Evolutionary conservation across 2,329 filamentous ascomycete species (phyloP), one percentile per base, ranked within the genome.

Genomic region (Sclerotinia borealis): DNA sequence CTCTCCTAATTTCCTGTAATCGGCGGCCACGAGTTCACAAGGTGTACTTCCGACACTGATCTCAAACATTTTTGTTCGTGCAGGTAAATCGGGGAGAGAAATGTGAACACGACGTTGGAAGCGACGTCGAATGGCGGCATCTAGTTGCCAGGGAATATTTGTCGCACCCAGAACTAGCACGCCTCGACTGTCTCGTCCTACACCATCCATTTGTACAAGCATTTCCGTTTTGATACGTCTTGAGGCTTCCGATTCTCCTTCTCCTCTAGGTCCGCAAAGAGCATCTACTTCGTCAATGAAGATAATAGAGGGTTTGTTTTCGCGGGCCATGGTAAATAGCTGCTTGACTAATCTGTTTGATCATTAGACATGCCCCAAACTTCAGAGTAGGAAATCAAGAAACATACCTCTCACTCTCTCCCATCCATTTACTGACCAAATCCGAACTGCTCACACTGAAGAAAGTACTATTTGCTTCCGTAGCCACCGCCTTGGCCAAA

Each of bases 391-490:
- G 25, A 34, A 47, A 29, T 22, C 15, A 13, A 8, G 2, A 31
- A 25, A 71, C 81, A 55, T 79, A 96, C 91, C 92, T 86, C 85
- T 99, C 95, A 81, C 91, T 96, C 78, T 99, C 95, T 80, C 95
- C 95, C 95, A 99, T 99, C 95, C 95, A 99, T 76, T 99, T 99
- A 76, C 92, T 96, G 66, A 99, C 95, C 77, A 99, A 77, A 76
- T 99, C 95, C 74, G 92, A 96, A 82, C 91, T 96, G 78, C 91
- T 96, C 69, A 99, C 93, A 74, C 92, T 97, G 83, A 99, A 99
- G 76, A 99, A 99, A 4, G 95, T 98, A 77, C 93, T 97, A 77
- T 99, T 98, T 64, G 95, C 95, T 78, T 99, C 95, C 22, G 95
- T 99, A 60, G 95, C 95, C 58, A 99, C 93, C 2, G 95, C 95